These are phyloP conservation scores for Adiantum capillusveneris DNA, from an alignment of 75 land plant genomes.

Conservation along the genomic window DNA sequence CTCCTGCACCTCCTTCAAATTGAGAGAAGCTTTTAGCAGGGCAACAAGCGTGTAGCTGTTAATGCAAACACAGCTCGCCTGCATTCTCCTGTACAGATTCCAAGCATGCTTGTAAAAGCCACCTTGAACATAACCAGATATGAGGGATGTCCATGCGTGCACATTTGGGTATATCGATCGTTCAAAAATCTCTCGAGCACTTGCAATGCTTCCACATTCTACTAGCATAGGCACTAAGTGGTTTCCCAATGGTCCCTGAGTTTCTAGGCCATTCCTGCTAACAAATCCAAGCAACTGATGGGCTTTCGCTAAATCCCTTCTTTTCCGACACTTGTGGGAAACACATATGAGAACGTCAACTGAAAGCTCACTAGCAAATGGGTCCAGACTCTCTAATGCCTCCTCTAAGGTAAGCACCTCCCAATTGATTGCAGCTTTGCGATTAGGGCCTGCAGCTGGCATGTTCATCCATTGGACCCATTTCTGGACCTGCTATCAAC, in stretches of 20 bases:
- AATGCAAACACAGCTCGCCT: not conserved
- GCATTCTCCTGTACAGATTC: not conserved
- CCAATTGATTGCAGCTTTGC: no score
- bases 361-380: not conserved
- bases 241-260: not conserved
- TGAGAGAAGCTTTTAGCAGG: not conserved
- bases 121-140: not conserved
- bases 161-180: not conserved
- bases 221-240: not conserved
- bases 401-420: no score
- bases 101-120: not conserved
- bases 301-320: not conserved
- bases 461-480: no score
- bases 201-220: constrained; percentile 1
- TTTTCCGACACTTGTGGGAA: not conserved
- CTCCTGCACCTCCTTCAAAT: not conserved
- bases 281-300: not conserved
- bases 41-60: constrained; percentile 5
- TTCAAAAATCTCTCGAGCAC: not conserved
- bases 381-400: no score
- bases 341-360: not conserved
- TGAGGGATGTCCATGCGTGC: constrained; percentile 1
- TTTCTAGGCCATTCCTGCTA: not conserved
- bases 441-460: no score
- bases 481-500: no score